phyloP scores from a whole-genome alignment of 2,329 filamentous ascomycete species.

The Alternaria metachromatica region DNA sequence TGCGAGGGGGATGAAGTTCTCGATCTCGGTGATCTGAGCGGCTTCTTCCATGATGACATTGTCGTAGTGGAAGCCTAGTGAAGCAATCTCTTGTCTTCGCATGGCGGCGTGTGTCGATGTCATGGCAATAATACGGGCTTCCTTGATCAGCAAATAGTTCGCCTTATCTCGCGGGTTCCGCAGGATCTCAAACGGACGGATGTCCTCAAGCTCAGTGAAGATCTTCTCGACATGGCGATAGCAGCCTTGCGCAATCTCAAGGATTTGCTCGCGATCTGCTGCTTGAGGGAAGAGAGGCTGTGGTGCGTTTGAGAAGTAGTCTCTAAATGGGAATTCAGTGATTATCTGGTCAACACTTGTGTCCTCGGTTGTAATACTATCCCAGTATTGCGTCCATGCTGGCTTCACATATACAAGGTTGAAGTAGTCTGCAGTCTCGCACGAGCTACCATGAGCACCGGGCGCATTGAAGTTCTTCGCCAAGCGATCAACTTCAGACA shows the following conservation, averaged over 20 bases:
- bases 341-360: slow-evolving; percentile 68
- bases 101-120: slow-evolving; percentile 98
- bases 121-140: slow-evolving; percentile 98
- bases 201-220: slow-evolving; percentile 90
- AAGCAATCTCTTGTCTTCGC: slow-evolving; percentile 85
- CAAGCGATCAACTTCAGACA: slow-evolving; percentile 84
- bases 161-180: slow-evolving; percentile 88
- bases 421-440: slow-evolving; percentile 97
- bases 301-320: slow-evolving; percentile 86
- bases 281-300: slow-evolving; percentile 79
- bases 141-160: slow-evolving; percentile 92
- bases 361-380: slow-evolving; percentile 64
- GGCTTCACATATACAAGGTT: slow-evolving; percentile 89
- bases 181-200: slow-evolving; percentile 92
- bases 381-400: slow-evolving; percentile 84
- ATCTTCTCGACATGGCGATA: slow-evolving; percentile 88
- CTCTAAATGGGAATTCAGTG: slow-evolving; percentile 82
- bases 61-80: slow-evolving; percentile 95
- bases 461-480: slow-evolving; percentile 84
- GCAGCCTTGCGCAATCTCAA: slow-evolving; percentile 84
- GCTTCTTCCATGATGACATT: slow-evolving; percentile 99
- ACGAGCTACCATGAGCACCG: slow-evolving; percentile 93
- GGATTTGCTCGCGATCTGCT: slow-evolving; percentile 67
- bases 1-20: slow-evolving; percentile 94
- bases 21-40: slow-evolving; percentile 95